Conservation (phyloP, 1,284 basidiomycete genomes). For the Ganoderma resinaceum region DNA sequence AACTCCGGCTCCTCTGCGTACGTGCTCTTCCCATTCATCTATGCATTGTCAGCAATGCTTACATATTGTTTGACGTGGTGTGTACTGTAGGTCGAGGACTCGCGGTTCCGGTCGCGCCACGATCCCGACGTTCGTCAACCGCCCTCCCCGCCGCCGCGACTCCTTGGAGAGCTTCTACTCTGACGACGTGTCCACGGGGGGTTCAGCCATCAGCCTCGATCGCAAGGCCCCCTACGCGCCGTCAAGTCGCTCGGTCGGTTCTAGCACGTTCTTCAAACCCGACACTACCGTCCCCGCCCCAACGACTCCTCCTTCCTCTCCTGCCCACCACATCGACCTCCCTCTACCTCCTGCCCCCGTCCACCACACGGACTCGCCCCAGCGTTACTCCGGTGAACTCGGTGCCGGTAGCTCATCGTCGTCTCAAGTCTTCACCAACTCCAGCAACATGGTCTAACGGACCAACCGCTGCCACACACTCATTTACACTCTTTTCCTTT, state of each 20-base stretch:
- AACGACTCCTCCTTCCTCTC: not conserved
- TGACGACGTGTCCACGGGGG: not conserved
- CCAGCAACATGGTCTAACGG: too few species aligned
- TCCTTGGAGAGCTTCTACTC: constrained; percentile 3
- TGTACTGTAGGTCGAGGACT: not conserved
- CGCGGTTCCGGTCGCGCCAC: too few species aligned
- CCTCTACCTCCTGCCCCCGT: not conserved
- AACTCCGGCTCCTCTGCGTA: not conserved
- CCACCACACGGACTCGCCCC: too few species aligned
- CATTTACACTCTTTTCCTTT: too few species aligned
- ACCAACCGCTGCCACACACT: too few species aligned
- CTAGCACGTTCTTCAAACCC: not conserved
- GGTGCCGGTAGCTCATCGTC: too few species aligned
- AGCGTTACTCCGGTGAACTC: too few species aligned
- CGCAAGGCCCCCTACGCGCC: not conserved
- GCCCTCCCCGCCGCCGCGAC: not conserved
- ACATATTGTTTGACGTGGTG: not conserved
- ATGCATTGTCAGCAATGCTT: not conserved
- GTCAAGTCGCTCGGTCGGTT: not conserved
- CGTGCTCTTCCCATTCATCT: not conserved
- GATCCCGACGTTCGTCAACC: not conserved
- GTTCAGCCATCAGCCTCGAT: not conserved
- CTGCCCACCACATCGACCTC: not conserved
- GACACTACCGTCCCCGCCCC: too few species aligned
- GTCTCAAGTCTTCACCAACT: too few species aligned